These are phyloP conservation scores for Calvatia gigantea DNA, from an alignment of 768 basidiomycete species.

Conservation along the genomic window DNA sequence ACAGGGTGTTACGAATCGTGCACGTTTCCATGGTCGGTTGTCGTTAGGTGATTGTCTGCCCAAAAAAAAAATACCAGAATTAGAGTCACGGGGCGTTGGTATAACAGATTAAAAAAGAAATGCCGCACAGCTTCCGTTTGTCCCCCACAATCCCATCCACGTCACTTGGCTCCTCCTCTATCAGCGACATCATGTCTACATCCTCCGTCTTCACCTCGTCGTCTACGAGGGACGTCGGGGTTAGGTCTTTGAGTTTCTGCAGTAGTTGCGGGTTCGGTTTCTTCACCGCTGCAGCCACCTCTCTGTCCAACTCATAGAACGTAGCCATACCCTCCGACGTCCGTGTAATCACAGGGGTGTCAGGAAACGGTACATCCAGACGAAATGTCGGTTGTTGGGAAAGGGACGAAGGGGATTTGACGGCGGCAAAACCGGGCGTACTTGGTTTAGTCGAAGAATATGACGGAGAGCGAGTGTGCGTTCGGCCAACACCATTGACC, in stretches of 20 bases:
- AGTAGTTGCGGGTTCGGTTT: conserved; percentile 18
- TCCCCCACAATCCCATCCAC: conserved; percentile 42
- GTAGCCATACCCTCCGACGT: conserved; percentile 71
- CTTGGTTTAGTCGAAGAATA: conserved; percentile 23
- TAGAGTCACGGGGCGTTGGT: not conserved
- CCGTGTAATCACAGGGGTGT: conserved; percentile 65
- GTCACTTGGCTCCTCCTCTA: conserved; percentile 21
- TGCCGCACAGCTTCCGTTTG: conserved; percentile 56
- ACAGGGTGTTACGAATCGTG: conserved; percentile 42
- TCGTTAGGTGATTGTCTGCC: conserved; percentile 21
- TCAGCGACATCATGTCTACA: not conserved
- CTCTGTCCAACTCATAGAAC: conserved; percentile 59
- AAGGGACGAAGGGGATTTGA: conserved; percentile 23
- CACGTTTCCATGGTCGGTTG: conserved; percentile 60
- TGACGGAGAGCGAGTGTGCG: conserved; percentile 38
- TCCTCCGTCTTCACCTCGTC: conserved; percentile 32
- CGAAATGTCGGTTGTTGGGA: conserved; percentile 5
- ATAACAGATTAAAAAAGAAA: not conserved
- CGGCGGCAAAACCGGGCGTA: conserved; percentile 25
- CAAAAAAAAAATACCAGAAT: not conserved
- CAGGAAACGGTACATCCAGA: conserved; percentile 52
- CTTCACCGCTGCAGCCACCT: conserved; percentile 30
- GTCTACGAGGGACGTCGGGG: conserved; percentile 28
- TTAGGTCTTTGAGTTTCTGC: conserved; percentile 34
- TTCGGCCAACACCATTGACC: conserved; percentile 38